These are phyloP conservation scores for Chalciporus chontae DNA, from an alignment of 768 basidiomycete genomes.

Conservation along the genomic window DNA sequence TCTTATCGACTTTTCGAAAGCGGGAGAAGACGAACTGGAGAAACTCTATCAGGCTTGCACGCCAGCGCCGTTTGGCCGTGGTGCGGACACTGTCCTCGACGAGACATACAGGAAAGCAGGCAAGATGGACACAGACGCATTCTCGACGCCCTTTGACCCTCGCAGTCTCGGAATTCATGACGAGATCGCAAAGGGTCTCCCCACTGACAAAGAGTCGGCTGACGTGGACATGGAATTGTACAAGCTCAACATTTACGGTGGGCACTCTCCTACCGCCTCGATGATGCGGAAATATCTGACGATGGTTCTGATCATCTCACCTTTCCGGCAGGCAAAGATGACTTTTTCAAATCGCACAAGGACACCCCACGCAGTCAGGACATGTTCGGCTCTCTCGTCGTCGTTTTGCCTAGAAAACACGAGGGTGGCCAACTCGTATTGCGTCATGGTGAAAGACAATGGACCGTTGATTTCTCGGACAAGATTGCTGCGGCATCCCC, in stretches of 20 bases:
- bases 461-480: slow-evolving; percentile 35
- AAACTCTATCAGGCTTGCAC: slow-evolving; percentile 34
- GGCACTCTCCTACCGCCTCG: slow-evolving; percentile 4
- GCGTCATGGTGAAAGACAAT: slow-evolving; percentile 31
- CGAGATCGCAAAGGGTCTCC: slow-evolving; percentile 28
- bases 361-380: slow-evolving; percentile 42
- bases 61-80: slow-evolving; percentile 38
- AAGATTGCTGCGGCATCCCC: background rate
- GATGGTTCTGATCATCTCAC: too few species aligned
- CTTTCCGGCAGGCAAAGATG: too few species aligned
- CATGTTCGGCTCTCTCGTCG: slow-evolving; percentile 51
- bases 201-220: slow-evolving; percentile 12
- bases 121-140: slow-evolving; percentile 37
- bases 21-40: background rate
- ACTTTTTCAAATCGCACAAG: slow-evolving; percentile 48
- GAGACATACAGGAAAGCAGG: slow-evolving; percentile 45
- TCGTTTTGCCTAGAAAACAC: slow-evolving; percentile 43
- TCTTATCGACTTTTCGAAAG: background rate
- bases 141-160: slow-evolving; percentile 33
- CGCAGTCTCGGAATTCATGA: slow-evolving; percentile 17
- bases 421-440: slow-evolving; percentile 43
- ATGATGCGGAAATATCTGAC: too few species aligned
- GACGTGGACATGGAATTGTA: slow-evolving; percentile 34
- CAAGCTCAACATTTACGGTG: slow-evolving; percentile 49
- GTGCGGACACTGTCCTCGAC: slow-evolving; percentile 38